phyloP scores from a whole-genome alignment of 345 rosid species.

The Populus ilicifolia region DNA sequence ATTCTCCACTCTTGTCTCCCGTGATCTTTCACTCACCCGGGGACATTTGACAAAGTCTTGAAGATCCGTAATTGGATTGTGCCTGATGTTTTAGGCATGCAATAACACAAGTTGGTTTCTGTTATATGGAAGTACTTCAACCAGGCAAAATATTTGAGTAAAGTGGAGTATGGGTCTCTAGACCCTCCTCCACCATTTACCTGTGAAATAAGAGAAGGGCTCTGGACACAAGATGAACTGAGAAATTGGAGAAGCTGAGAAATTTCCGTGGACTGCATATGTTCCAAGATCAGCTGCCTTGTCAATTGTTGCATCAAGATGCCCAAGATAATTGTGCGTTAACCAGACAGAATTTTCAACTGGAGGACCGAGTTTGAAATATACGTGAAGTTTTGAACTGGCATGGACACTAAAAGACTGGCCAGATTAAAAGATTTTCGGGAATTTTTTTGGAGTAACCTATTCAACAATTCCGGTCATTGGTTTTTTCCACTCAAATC shows the following conservation, averaged over 20 bases:
- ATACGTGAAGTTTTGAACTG: not conserved
- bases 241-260: not conserved
- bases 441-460: constrained; percentile 6
- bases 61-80: not conserved
- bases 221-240: not conserved
- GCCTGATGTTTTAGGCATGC: not conserved
- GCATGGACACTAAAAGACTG: not conserved
- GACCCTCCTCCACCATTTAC: not conserved
- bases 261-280: not conserved
- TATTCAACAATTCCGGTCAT: not conserved
- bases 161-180: not conserved
- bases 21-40: not conserved
- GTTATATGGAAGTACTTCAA: constrained; percentile 4
- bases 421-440: constrained; percentile 1
- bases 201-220: not conserved
- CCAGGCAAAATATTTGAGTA: not conserved
- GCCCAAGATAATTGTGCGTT: not conserved
- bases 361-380: not conserved
- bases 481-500: not conserved
- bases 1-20: not conserved
- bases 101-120: not conserved
- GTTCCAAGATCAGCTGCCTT: not conserved
- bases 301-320: not conserved
- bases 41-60: not conserved
- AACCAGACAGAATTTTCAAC: not conserved